A percentile compares a stretch with the other conserved stretches of the same genome.
Conservation (phyloP, 1,139 yeast species). For the Debaryomyces nepalensis region DNA sequence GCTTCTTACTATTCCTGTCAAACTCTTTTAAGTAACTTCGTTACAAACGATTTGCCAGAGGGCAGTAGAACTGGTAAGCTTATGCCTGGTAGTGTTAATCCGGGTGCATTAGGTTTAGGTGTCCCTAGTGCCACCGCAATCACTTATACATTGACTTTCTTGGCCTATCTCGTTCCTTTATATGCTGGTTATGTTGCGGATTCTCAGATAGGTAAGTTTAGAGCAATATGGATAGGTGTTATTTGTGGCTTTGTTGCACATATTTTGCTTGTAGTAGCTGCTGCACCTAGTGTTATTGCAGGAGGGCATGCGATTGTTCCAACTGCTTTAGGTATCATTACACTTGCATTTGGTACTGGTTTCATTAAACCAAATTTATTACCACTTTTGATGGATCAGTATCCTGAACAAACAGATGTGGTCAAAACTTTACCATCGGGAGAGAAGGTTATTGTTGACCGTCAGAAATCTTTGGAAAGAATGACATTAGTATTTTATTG, state of each 20-base stretch:
- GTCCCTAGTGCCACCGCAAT: conserved; percentile 45
- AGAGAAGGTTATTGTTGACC: conserved; percentile 71
- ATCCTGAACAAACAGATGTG: conserved; percentile 57
- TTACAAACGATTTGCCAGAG: conserved; percentile 53
- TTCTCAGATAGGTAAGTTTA: conserved; percentile 45
- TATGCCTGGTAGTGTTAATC: conserved; percentile 34
- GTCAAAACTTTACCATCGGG: conserved; percentile 64
- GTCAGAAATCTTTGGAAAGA: conserved; percentile 71
- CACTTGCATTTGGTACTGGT: conserved; percentile 50
- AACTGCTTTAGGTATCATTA: conserved; percentile 40
- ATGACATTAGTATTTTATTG: conserved; percentile 79
- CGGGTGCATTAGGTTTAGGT: conserved; percentile 50
- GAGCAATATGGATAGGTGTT: conserved; percentile 48
- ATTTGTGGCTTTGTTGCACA: conserved; percentile 30
- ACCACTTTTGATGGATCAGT: conserved; percentile 58
- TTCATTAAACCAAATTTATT: conserved; percentile 56
- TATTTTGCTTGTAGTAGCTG: conserved; percentile 41
- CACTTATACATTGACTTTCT: conserved; percentile 42
- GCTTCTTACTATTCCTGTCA: conserved; percentile 51
- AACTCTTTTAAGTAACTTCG: conserved; percentile 47
- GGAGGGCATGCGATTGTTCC: conserved; percentile 40
- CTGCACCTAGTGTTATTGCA: conserved; percentile 42
- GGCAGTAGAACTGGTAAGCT: conserved; percentile 55
- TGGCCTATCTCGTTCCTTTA: conserved; percentile 49
- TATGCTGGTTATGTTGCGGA: conserved; percentile 51